Evolutionary conservation across 192 early-diverging fungal genomes (phyloP), one percentile per base, ranked within the genome.

Genomic region (Pilobolus umbonatus): DNA sequence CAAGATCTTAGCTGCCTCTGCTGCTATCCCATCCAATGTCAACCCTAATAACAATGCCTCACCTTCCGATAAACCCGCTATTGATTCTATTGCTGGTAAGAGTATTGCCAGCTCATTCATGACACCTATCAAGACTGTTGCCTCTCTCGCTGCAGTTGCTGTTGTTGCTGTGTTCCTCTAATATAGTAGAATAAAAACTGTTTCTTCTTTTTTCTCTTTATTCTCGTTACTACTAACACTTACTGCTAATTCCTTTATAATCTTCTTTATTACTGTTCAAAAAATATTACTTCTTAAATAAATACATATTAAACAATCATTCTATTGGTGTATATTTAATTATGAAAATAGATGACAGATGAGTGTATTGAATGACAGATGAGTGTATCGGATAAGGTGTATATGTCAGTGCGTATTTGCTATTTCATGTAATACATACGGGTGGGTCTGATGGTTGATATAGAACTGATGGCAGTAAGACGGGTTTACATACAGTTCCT

Each of bases 131-230:
- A 59, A 61, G 38, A 52, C 53, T 22, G 22, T 57, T 55, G 50
- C 28, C 29, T 63, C 64, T 62, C 56, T 60, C 42, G 51, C 56
- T 35, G 56, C 31, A 25, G 71, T 64, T 57, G 69, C 45, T 57
- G 62, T 21, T 35, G 35, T 56, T 65, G 69, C 36, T 44, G 60
- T 67, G 12, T 34, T 54, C 30, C 43, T 62, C 5, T 62, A 62
- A 53, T 21, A 42, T 21, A 24, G 32, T 36, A 30, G 11, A 53
- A 53, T 53, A 53, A 26, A 48, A 28, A 48, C 46, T 26, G 28
- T 24, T 36, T 34, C 22, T 42, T 53, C 19, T 56, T 42, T 39
- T 19, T n/a, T 12, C 22, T 26, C 28, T 56, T 12, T 22, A 38
- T 26, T 36, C 14, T 35, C 15, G 12, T 54, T 30, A 29, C 40